Evolutionary conservation across 176 grass and related monocot species (phyloP), one percentile per base, ranked within the genome.

Genomic region (Eleusine coracana): DNA sequence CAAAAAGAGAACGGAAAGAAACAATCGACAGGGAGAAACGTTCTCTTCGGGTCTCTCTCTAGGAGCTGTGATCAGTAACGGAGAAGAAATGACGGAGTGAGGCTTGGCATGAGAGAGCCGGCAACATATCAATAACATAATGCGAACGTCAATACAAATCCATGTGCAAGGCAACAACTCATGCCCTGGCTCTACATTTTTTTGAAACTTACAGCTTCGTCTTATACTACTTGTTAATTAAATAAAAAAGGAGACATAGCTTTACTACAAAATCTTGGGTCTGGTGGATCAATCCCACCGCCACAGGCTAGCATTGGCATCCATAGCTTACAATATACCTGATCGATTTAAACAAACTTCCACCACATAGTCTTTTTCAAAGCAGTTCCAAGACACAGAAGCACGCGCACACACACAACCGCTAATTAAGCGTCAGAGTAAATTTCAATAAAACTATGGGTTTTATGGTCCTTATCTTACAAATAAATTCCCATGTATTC

Each of bases 231-330:
- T 72, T 83, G 68, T 88, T 58, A 88, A 67, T 73, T 25, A 60
- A 78, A 67, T 73, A 10, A 60, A 78, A 84, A 88, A 21, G 36
- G 2, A 68, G 27, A 25, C n/a, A 29, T 38, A 45, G 2, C 64
- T 84, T 77, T 42, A 36, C 25, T 61, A 69, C 17, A 74, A 79
- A 90, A 83, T 90, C 59, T 69, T 50, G 31, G 29, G 79, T 90
- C 83, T 90, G 84, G 84, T 86, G 79, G 69, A 82, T 89, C 58
- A 45, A 82, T 82, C 78, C 68, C 77, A 86, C 74, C 79, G 74
- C 40, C 83, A 90, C 59, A 79, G 60, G 17, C 49, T 78, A 82
- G 73, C 88, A 78, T 10, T 60, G 67, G 79, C 73, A 86, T 66
- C 73, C 66, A 78, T 82, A 7, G 23, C 17, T 14, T 77, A 46